A percentile compares a stretch with the other conserved stretches of the same genome.
These are phyloP conservation scores for Gossypium stocksii DNA, from an alignment of 345 rosid genomes.

Conservation along the genomic window DNA sequence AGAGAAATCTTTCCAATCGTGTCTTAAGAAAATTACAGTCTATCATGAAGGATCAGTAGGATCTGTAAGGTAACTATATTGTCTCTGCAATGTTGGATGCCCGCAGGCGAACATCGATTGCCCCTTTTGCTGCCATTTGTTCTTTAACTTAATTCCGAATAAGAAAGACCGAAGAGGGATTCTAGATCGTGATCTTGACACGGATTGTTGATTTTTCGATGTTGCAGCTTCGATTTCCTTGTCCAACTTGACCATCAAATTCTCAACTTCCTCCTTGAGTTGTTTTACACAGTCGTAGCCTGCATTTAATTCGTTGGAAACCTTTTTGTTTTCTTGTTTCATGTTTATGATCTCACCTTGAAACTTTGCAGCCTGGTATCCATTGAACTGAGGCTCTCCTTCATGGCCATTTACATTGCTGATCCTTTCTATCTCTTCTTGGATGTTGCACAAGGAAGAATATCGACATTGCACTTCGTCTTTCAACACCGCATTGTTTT, in stretches of 20 bases:
- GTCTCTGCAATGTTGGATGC: background rate
- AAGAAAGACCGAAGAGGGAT: constrained; percentile 78
- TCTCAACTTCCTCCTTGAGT: constrained; percentile 50
- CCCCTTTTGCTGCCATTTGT: constrained; percentile 39
- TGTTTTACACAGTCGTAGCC: constrained; percentile 49
- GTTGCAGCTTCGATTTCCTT: constrained; percentile 42
- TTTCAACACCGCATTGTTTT: constrained; percentile 58
- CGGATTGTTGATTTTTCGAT: constrained; percentile 15
- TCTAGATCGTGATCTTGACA: constrained; percentile 30
- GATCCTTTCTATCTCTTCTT: constrained; percentile 54
- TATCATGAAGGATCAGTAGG: background rate
- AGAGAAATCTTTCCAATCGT: background rate
- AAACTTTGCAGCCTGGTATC: constrained; percentile 70
- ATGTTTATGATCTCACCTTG: constrained; percentile 88
- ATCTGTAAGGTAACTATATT: background rate
- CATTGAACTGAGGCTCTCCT: constrained; percentile 41
- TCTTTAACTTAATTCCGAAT: constrained; percentile 82
- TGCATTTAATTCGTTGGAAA: constrained; percentile 46
- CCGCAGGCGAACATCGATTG: background rate
- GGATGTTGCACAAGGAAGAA: constrained; percentile 52
- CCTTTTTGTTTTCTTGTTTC: constrained; percentile 81
- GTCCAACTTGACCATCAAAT: constrained; percentile 39
- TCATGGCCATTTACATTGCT: constrained; percentile 21
- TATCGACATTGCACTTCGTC: constrained; percentile 66
- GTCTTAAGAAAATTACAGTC: background rate